phyloP scores from a whole-genome alignment of 2,329 filamentous ascomycete genomes.

The Neoscytalidium dimidiatum region DNA sequence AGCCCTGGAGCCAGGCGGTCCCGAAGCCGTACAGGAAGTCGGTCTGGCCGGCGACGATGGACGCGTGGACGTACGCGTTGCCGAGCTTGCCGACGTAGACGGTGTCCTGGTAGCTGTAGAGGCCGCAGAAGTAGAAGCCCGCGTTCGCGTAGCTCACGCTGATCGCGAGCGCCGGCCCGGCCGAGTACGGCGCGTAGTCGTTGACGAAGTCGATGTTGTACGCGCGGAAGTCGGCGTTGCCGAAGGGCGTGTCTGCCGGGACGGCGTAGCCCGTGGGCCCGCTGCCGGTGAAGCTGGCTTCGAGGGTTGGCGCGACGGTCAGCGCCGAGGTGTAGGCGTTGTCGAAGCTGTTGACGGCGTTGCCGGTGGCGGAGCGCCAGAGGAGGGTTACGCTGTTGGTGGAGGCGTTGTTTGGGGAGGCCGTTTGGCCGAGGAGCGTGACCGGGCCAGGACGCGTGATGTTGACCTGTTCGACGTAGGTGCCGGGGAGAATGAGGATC shows the following conservation, averaged over 20 bases:
- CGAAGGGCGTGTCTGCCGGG: constrained; percentile 62
- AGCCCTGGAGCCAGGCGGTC: constrained; percentile 61
- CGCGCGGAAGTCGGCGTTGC: constrained; percentile 62
- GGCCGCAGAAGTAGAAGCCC: constrained; percentile 66
- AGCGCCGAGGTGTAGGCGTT: constrained; percentile 65
- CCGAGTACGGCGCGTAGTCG: constrained; percentile 53
- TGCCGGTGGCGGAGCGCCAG: constrained; percentile 58
- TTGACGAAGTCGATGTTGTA: constrained; percentile 71
- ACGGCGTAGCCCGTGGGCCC: constrained; percentile 65
- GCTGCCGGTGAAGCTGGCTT: constrained; percentile 62
- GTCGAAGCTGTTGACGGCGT: constrained; percentile 48
- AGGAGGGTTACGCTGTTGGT: constrained; percentile 58
- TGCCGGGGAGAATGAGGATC: constrained; percentile 62
- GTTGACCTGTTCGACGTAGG: constrained; percentile 66
- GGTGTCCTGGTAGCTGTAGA: constrained; percentile 70
- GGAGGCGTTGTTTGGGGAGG: constrained; percentile 46
- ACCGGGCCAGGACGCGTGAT: constrained; percentile 63
- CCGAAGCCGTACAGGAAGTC: constrained; percentile 72
- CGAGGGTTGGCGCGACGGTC: constrained; percentile 64
- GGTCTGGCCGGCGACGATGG: constrained; percentile 63
- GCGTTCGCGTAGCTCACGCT: constrained; percentile 65
- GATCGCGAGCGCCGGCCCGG: constrained; percentile 62
- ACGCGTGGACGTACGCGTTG: constrained; percentile 65
- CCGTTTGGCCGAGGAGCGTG: constrained; percentile 61
- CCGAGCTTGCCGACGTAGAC: constrained; percentile 68